Evolutionary conservation across 2,329 filamentous ascomycete species (phyloP).

Genomic region (Ceratocystis lukuohia): DNA sequence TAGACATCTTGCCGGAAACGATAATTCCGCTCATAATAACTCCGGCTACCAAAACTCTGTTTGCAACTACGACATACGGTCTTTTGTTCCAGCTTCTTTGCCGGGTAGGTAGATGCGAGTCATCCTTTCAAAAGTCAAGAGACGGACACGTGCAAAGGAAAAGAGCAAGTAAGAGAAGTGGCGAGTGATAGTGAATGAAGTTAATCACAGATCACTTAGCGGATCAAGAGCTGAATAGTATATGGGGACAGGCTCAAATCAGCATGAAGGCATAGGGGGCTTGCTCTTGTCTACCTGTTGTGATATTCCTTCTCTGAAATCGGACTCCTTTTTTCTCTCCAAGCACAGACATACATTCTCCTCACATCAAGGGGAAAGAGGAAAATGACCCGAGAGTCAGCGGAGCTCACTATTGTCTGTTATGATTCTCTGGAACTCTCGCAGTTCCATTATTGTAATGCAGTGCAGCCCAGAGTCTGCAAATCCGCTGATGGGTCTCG

Average conservation of each 20-base stretch:
- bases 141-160: neutral
- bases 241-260: neutral
- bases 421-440: neutral
- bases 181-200: neutral
- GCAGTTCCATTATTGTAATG: neutral
- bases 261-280: neutral
- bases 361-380: neutral
- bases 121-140: neutral
- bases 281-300: neutral
- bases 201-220: neutral
- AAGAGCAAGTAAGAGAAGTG: neutral
- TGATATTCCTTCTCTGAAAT: neutral
- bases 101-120: neutral
- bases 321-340: neutral
- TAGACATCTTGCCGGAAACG: too few relatives aligned
- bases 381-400: neutral
- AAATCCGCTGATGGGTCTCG: neutral
- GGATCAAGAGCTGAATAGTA: neutral
- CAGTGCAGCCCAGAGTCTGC: neutral
- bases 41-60: too few relatives aligned
- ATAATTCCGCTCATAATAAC: too few relatives aligned
- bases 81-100: too few relatives aligned
- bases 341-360: neutral
- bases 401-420: neutral
- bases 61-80: too few relatives aligned